Base-by-base conservation (phyloP, 1,284 basidiomycete genomes). In the Farysia itapuensis region DNA sequence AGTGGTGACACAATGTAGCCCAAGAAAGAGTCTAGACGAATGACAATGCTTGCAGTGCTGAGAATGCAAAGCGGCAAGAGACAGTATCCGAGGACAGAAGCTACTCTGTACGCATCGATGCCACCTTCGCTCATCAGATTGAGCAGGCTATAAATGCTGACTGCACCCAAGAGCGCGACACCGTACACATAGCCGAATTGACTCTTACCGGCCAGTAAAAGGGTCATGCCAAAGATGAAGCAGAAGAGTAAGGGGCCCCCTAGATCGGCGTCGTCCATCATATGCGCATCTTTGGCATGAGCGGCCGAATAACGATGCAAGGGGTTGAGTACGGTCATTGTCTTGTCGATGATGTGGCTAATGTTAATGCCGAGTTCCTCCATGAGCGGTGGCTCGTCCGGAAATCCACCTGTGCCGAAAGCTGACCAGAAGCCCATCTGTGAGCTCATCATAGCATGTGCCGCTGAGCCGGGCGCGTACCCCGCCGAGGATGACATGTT, bases 101-200 rank as follows among this genome's bases (percentile, higher is more conserved):
- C 89, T 15, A 93, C 92, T 26, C 93, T 86, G 79, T 96, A 96
- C 14, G 93, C 90, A 74, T 98, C 94, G 65, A 99, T 97, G 39
- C 88, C 90, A 35, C 85, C 85, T 77, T 92, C 89, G 24, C 90
- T 90, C 95, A 99, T 98, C 64, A 97, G 83, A 77, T 99, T 98
- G 68, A 99, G 84, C 43, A 99, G 86, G 34, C 86, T 84, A 81
- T 98, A 98, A 74, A 98, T 88, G 26, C 91, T 91, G n/a, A 85
- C 82, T 4, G 89, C 91, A 40, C 95, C 95, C 65, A 98, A 84
- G 12, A 97, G 83, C 36, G 89, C 94, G 54, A 99, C 90, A 38
- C 95, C 95, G 78, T 99, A 99, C 63, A 98, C 97, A 79, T 97
- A 97, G 22, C 90, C 92, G 78, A 99, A 99, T 77, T 97, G 95